Evolutionary conservation across 208 protist species (phyloP), one percentile per base, ranked within the genome.

Genomic region (Borovskyia barvae): DNA sequence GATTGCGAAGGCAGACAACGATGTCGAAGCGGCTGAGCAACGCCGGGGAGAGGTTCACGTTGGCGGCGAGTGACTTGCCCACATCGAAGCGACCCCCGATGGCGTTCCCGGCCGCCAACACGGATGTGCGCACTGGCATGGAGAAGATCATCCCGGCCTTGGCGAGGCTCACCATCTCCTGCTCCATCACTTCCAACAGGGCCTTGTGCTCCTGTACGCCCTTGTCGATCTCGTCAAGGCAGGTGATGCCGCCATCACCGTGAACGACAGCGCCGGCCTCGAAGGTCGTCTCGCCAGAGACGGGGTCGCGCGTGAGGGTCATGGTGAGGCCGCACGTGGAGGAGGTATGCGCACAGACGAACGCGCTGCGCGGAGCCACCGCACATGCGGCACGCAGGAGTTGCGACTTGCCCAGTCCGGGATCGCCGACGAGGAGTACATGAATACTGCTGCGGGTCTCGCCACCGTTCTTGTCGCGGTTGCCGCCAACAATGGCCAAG

Each of bases 211-310:
- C 97, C 15, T 72, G 65, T 11, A 72, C 77, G 6, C 80, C 77
- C 80, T 99, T 99, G 77, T 99, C 99, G 72, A 99, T 99, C 62
- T 99, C 99, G 66, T 99, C 99, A 39, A 99, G 99, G 85, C 98
- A 99, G 26, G 98, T 99, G 41, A 97, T 75, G 26, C 97, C 98
- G 46, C 98, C 95, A 71, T 99, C 98, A 6, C 92, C 95, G 52
- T 99, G 88, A 19, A 99, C 97, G 28, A 99, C 87, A 32, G 98
- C 98, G 28, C 98, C 98, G 5, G 98, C 98, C 62, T 99, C 98
- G 52, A 99, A 95, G 12, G 96, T 90, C 48, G 92, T 97, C 66
- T 97, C 93, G 9, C 91, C 88, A 8, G 80, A 81, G 2, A 84
- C 72, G 17, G 76, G 66, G 50, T 97, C 98, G 67, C 93, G 91